Conservation (phyloP, 1,284 basidiomycete genomes). For the Sporisorium scitamineum region DNA sequence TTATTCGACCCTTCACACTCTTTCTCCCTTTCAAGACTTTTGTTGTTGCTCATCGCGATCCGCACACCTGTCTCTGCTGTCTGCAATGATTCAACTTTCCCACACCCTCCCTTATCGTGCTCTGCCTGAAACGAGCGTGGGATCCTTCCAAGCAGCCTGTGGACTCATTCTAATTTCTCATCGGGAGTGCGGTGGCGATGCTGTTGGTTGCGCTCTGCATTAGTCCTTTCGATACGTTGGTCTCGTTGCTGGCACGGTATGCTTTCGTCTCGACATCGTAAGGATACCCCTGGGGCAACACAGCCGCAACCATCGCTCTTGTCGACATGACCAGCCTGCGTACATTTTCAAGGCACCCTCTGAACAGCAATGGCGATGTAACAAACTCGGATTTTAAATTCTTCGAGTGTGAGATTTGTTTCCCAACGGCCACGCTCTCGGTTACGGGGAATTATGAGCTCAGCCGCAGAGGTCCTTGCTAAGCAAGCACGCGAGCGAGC, state of each 20-base stretch:
- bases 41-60: neutral
- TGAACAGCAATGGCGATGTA: neutral
- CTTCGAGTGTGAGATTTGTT: no score
- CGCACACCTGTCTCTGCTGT: neutral
- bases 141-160: no score
- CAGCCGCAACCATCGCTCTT: neutral
- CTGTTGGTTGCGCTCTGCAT: no score
- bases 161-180: no score
- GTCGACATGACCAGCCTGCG: no score
- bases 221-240: no score
- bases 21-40: neutral
- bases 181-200: no score
- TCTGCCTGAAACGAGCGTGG: neutral
- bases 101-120: neutral
- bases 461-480: neutral
- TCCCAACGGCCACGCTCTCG: neutral
- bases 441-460: neutral
- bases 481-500: neutral
- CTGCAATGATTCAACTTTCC: neutral
- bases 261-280: no score
- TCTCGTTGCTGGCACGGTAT: no score
- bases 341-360: neutral
- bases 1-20: neutral
- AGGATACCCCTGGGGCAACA: no score
- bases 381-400: neutral